Evolutionary conservation across 2,329 filamentous ascomycete genomes (phyloP).

Genomic region (Fusarium avenaceum): DNA sequence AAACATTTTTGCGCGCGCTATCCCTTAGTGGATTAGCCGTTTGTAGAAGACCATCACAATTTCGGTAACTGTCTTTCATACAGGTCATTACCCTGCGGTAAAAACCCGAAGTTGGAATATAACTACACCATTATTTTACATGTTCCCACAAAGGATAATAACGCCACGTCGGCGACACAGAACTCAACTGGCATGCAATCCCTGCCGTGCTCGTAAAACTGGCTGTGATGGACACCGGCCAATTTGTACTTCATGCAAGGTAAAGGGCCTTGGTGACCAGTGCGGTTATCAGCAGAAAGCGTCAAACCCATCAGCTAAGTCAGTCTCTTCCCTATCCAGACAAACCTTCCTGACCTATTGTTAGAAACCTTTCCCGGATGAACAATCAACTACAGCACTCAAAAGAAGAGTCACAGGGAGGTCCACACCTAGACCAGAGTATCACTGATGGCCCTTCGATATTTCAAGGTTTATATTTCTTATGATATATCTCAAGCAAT

Average conservation of each 20-base stretch:
- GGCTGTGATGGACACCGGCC: background rate
- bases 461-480: background rate
- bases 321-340: background rate
- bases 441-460: background rate
- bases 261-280: background rate
- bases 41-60: too few relatives aligned
- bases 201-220: background rate
- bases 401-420: too few relatives aligned
- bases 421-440: too few relatives aligned
- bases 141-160: background rate
- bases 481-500: background rate
- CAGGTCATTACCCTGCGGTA: too few relatives aligned
- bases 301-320: background rate
- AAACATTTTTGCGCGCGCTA: too few relatives aligned
- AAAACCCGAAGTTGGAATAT: too few relatives aligned
- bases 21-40: too few relatives aligned
- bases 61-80: too few relatives aligned
- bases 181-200: background rate
- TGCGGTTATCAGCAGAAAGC: background rate
- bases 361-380: background rate
- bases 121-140: too few relatives aligned
- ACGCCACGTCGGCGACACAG: background rate
- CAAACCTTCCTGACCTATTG: background rate
- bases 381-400: too few relatives aligned
- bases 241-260: background rate